Percentiles rank a stretch among this genome's conserved stretches.
phyloP scores from a whole-genome alignment of 345 rosid genomes.

The Ceriops zippeliana region DNA sequence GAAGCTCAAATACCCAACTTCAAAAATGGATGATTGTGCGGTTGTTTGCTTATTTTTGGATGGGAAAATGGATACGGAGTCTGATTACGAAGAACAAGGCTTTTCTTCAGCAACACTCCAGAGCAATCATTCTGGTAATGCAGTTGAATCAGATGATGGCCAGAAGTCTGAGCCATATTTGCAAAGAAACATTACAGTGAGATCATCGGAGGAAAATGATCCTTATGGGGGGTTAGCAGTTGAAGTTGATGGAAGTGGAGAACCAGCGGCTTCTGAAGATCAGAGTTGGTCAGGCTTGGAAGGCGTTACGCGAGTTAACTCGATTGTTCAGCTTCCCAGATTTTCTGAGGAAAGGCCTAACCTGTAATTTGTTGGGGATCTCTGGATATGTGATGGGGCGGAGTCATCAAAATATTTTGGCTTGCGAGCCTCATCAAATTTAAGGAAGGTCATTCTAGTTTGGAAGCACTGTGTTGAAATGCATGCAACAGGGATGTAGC shows the following conservation, averaged over 20 bases:
- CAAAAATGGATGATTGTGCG: constrained; percentile 99
- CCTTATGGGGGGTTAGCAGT: constrained; percentile 29
- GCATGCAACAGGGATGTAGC: constrained; percentile 20
- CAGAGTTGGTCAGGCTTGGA: constrained; percentile 92
- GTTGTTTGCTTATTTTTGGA: constrained; percentile 93
- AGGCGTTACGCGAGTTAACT: constrained; percentile 96
- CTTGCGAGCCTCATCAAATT: constrained; percentile 11
- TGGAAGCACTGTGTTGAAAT: constrained; percentile 12
- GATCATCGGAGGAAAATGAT: constrained; percentile 62
- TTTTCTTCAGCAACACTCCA: constrained; percentile 74
- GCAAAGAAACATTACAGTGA: constrained; percentile 80
- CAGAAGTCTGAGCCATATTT: constrained; percentile 78
- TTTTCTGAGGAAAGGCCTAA: constrained; percentile 66
- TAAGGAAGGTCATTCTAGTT: constrained; percentile 9
- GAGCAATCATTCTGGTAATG: constrained; percentile 68
- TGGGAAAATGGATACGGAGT: constrained; percentile 89
- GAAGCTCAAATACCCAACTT: constrained; percentile 96
- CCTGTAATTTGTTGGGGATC: constrained; percentile 25
- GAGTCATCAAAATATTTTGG: constrained; percentile 21
- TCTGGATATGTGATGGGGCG: constrained; percentile 11
- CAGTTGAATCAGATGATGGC: constrained; percentile 72
- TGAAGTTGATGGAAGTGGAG: constrained; percentile 44
- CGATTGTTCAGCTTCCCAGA: constrained; percentile 96
- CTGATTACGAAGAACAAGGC: constrained; percentile 74
- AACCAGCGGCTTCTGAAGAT: constrained; percentile 41